Evolutionary conservation across 2,329 filamentous ascomycete species (phyloP).

Genomic region (Hymenoscyphus fructigenus): DNA sequence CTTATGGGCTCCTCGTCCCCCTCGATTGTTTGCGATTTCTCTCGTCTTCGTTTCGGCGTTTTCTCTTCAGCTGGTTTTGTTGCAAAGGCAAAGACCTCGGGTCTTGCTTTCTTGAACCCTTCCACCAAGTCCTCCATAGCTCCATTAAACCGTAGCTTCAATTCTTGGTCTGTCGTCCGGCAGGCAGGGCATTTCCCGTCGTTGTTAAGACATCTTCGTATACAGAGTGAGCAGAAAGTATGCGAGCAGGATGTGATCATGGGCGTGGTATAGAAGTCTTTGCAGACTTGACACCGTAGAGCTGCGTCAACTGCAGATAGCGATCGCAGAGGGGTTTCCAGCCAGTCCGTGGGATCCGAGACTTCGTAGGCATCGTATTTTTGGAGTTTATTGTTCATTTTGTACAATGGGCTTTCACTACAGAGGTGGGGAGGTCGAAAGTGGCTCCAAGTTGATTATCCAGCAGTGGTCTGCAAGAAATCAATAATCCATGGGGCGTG

Average conservation of each 20-base stretch:
- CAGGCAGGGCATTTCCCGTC: slow-evolving; percentile 90
- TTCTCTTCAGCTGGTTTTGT: slow-evolving; percentile 39
- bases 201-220: slow-evolving; percentile 76
- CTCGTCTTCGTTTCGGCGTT: slow-evolving; percentile 54
- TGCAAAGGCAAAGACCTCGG: slow-evolving; percentile 64
- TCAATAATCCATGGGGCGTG: not conserved
- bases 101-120: slow-evolving; percentile 67
- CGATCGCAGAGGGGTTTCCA: slow-evolving; percentile 63
- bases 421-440: not conserved
- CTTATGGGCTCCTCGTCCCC: slow-evolving; percentile 35
- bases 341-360: slow-evolving; percentile 83
- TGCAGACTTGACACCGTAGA: slow-evolving; percentile 94
- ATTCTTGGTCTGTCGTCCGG: slow-evolving; percentile 74
- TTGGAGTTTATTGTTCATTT: not conserved
- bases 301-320: slow-evolving; percentile 76
- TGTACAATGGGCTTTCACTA: not conserved
- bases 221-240: slow-evolving; percentile 96
- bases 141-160: slow-evolving; percentile 82
- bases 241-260: slow-evolving; percentile 95
- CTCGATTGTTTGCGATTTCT: slow-evolving; percentile 32
- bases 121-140: slow-evolving; percentile 82
- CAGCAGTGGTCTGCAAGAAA: not conserved
- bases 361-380: slow-evolving; percentile 43
- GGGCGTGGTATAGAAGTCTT: slow-evolving; percentile 92
- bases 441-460: too few relatives aligned